Evolutionary conservation across 345 rosid species (phyloP), one percentile per base, ranked within the genome.

Genomic region (Boechera retrofracta): DNA sequence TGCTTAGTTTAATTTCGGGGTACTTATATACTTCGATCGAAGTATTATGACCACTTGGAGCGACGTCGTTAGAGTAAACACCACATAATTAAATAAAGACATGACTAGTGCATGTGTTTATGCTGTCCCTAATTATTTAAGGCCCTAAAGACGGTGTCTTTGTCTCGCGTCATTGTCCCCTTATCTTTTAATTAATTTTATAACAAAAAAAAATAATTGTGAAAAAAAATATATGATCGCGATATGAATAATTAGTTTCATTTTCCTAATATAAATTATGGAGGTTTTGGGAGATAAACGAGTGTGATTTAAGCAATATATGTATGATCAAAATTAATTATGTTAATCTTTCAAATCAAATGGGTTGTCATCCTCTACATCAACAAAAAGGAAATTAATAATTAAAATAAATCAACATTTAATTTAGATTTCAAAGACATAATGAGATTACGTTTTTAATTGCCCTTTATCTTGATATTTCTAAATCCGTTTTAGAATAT

Each of bases 31-130:
- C 33, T 18, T 63, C 10, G 31, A 51, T 49, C 38, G 12, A 78
- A 15, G 68, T 38, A 58, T 35, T 44, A 79, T 13, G 77, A 51
- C 75, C 72, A 55, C 67, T 61, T 61, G 28, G 12, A 71, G 64
- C 71, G 69, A 67, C 68, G 78, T 68, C 32, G 29, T 68, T 68
- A 76, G 65, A 60, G 69, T 59, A 53, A 52, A 78, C 71, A 82
- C 72, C 68, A 68, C 81, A 76, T 61, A 69, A 64, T 62, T 63
- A 71, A 67, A 52, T 47, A 76, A 57, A 52, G 59, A 81, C 67
- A 69, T 60, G 72, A 78, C 63, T 64, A 64, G 72, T 78, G 75
- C 79, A 79, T 79, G 71, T 79, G 82, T 74, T 73, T 73, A 74
- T 73, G 71, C 64, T 79, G 78, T 79, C 82, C 10, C 75, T 74